These are phyloP conservation scores for Vigna nakashimae DNA, from an alignment of 306 rosid genomes.

Conservation along the genomic window DNA sequence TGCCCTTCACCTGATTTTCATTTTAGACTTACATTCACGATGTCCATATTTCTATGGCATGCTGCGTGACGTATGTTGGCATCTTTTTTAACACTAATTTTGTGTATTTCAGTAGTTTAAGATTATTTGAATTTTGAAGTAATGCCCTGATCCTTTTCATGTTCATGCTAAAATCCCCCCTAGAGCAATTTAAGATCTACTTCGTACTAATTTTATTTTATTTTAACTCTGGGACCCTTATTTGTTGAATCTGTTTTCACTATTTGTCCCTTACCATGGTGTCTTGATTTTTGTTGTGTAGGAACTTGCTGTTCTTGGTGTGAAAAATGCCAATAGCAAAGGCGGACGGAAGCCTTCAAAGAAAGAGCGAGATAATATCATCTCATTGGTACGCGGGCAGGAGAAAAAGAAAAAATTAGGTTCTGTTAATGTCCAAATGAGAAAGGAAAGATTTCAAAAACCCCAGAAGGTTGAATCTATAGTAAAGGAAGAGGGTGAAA, in stretches of 20 bases:
- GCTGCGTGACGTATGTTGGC: neutral
- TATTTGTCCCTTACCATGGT: constrained; percentile 31
- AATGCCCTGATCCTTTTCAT: neutral
- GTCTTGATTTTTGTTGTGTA: constrained; percentile 41
- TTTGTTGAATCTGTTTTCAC: constrained; percentile 8
- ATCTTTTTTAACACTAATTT: neutral
- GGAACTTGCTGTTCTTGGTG: constrained; percentile 90
- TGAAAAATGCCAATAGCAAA: constrained; percentile 68
- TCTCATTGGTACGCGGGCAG: constrained; percentile 56
- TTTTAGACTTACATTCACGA: constrained; percentile 13
- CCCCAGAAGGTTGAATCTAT: constrained; percentile 80
- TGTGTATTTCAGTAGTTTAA: constrained; percentile 1
- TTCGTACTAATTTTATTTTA: neutral
- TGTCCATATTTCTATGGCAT: neutral
- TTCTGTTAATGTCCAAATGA: constrained; percentile 59
- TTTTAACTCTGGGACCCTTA: neutral
- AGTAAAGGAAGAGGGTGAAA: constrained; percentile 98
- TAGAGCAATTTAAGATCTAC: neutral
- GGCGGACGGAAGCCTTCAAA: constrained; percentile 77
- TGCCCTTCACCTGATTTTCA: neutral
- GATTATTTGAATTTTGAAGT: neutral
- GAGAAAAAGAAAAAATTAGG: constrained; percentile 72
- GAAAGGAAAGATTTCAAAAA: constrained; percentile 64
- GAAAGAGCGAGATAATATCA: constrained; percentile 72
- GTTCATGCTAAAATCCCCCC: neutral